Percentiles rank a stretch among this genome's conserved stretches.
Evolutionary conservation across 129 eudicot genomes (phyloP).

Genomic region (Mikania micrantha): DNA sequence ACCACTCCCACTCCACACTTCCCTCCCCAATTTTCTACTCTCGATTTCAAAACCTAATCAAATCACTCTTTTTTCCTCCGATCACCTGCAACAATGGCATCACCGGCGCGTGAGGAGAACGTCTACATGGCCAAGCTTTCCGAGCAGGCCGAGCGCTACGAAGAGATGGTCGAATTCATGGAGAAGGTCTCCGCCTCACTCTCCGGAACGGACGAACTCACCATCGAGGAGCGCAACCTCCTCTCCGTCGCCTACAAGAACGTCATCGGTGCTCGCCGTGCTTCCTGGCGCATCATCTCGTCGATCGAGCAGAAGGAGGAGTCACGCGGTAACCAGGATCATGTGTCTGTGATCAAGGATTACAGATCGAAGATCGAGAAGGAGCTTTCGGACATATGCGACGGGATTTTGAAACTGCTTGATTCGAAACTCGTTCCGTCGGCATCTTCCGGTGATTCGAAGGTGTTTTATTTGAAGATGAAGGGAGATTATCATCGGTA

Average conservation of each 20-base stretch:
- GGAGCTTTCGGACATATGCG: conserved; percentile 36
- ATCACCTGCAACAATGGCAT: neutral
- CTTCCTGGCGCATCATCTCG: neutral
- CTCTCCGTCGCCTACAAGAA: neutral
- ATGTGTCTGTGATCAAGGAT: conserved; percentile 22
- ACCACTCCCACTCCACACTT: neutral
- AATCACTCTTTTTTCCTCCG: neutral
- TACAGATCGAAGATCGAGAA: conserved; percentile 53
- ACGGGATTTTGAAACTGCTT: conserved; percentile 38
- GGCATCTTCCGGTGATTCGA: conserved; percentile 44
- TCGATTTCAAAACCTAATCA: neutral
- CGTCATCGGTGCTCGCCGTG: neutral
- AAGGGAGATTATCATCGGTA: conserved; percentile 64
- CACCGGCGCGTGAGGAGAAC: neutral
- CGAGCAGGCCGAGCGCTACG: neutral
- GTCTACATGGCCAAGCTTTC: neutral
- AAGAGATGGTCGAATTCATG: neutral
- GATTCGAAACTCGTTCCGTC: conserved; percentile 42
- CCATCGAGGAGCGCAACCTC: neutral
- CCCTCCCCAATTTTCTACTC: neutral
- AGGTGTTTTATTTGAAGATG: conserved; percentile 67
- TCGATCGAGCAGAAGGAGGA: neutral
- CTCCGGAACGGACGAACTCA: neutral
- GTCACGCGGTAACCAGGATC: neutral
- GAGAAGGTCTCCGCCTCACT: neutral